A percentile compares a stretch with the other conserved stretches of the same genome.
Conservation (phyloP, 176 grass and related monocot genomes). For the Oryza coarctata region DNA sequence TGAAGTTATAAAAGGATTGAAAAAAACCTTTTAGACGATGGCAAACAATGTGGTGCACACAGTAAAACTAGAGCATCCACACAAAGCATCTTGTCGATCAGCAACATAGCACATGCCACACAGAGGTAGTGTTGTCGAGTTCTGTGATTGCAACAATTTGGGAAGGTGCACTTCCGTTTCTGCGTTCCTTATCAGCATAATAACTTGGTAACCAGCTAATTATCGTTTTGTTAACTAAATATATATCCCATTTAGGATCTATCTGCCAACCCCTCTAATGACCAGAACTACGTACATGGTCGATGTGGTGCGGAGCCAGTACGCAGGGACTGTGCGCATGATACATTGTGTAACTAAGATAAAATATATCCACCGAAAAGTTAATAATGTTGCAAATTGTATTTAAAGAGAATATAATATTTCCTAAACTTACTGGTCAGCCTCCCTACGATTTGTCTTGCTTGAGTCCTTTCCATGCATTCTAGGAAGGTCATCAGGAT, state of each 20-base stretch:
- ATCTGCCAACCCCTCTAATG: too few species aligned
- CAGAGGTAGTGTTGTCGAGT: too few species aligned
- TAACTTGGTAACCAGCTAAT: not conserved
- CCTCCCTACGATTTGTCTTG: slow-evolving; percentile 82
- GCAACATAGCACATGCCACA: not conserved
- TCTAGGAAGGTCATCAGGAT: slow-evolving; percentile 72
- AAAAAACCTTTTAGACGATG: not conserved
- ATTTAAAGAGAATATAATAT: slow-evolving; percentile 26
- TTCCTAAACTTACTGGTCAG: slow-evolving; percentile 83
- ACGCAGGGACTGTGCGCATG: too few species aligned
- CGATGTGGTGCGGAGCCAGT: too few species aligned
- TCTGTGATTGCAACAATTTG: slow-evolving; percentile 1
- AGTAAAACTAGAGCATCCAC: not conserved
- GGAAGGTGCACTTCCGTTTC: slow-evolving; percentile 5
- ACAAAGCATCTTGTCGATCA: not conserved
- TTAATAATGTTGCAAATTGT: slow-evolving; percentile 6
- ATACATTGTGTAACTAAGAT: not conserved
- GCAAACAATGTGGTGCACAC: not conserved
- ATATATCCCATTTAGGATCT: not conserved
- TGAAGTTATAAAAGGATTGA: not conserved
- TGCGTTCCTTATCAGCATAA: not conserved
- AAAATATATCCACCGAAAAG: not conserved
- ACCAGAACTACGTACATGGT: too few species aligned
- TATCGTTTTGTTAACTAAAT: slow-evolving; percentile 4
- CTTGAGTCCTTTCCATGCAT: slow-evolving; percentile 83